A percentile compares a stretch with the other conserved stretches of the same genome.
phyloP scores from a whole-genome alignment of 2,329 filamentous ascomycete genomes.

The Parastagonospora nodorum region DNA sequence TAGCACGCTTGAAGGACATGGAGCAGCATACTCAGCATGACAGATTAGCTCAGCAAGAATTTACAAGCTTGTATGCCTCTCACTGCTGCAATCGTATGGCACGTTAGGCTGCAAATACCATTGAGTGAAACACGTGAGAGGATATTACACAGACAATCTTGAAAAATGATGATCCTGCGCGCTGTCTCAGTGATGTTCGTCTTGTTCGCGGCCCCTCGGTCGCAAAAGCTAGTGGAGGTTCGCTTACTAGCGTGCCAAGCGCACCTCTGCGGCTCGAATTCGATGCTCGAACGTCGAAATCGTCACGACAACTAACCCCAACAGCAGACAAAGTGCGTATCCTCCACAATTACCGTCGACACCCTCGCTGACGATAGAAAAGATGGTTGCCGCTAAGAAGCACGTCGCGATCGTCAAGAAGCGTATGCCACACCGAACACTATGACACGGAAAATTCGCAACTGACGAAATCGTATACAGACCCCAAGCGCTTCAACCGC shows the following conservation, averaged over 20 bases:
- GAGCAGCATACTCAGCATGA: conserved; percentile 16
- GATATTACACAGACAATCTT: not conserved
- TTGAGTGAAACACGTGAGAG: not conserved
- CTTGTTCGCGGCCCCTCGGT: conserved; percentile 11
- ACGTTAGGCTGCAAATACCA: not conserved
- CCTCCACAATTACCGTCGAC: conserved; percentile 7
- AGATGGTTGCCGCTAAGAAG: conserved; percentile 99
- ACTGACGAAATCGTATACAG: conserved; percentile 57
- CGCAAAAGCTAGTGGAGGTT: conserved; percentile 12
- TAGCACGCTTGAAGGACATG: conserved; percentile 4
- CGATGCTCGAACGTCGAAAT: conserved; percentile 11
- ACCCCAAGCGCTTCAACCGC: conserved; percentile 92
- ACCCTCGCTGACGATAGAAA: conserved; percentile 25
- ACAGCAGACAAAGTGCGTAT: conserved; percentile 47
- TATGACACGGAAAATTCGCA: conserved; percentile 30
- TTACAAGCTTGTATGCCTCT: conserved; percentile 1
- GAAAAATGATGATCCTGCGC: not conserved
- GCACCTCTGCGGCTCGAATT: conserved; percentile 22
- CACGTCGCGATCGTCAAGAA: conserved; percentile 99
- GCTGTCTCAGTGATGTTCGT: not conserved
- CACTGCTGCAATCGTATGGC: too few relatives aligned
- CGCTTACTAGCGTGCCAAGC: conserved; percentile 35
- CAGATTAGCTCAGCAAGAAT: conserved; percentile 21
- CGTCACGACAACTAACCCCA: conserved; percentile 36
- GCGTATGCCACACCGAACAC: conserved; percentile 70